Evolutionary conservation across 176 grass and related monocot genomes (phyloP), one percentile per base, ranked within the genome.

Genomic region (Musa itinerans): DNA sequence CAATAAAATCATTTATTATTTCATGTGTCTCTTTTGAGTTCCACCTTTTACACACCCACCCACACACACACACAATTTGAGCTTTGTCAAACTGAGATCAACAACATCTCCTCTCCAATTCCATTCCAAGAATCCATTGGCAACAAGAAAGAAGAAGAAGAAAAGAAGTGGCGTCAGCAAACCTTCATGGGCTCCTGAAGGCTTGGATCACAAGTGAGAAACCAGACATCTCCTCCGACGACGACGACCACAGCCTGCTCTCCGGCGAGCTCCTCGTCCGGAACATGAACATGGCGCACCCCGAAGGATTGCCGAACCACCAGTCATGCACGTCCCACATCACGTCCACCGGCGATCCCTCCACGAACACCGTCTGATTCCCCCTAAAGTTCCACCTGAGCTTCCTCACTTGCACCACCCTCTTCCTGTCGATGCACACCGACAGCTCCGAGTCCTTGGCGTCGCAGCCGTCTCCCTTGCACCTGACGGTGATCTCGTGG

Each of bases 311-410:
- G 26, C 73, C 72, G 76, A 88, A 96, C 81, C 83, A 92, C 92
- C 89, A 96, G 21, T 90, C 11, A 96, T 80, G 34, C 34, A 43
- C 34, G 34, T 43, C 34, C 34, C 34, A 43, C 34, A 43, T 43
- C 34, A 43, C 34, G 80, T 96, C 88, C 1, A 96, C 81, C 24
- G 92, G 92, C 5, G 76, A 75, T 53, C 92, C 92, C 20, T 96
- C 92, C 27, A 96, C 83, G 82, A 96, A 96, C 50, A 96, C 87
- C 6, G 88, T 96, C 88, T 96, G 88, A 83, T 91, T 96, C 8
- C 88, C 92, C 11, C 88, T 27, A 65, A 96, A 96, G 72, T 96
- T 96, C 73, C 86, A 83, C n/a, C 78, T 81, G 50, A 88, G 86
- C 53, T 77, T 69, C 57, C 81, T 82, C 64, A 87, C 81, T 74